Base-by-base conservation (phyloP, 176 grass and related monocot genomes). In the Neostapfia colusana region DNA sequence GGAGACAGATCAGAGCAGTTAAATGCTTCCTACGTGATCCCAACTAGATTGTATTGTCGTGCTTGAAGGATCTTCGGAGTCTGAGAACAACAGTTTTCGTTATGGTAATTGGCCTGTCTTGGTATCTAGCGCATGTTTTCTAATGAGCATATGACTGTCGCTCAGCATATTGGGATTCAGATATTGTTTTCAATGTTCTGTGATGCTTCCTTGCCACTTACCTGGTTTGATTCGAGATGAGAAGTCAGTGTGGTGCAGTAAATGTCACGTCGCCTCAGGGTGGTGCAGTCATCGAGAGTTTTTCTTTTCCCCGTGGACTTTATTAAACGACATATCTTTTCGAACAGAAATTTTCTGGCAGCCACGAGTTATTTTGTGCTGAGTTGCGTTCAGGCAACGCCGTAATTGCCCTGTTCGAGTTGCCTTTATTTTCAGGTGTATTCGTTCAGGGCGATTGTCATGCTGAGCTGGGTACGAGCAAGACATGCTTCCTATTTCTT, bases 1-100 rank as follows among this genome's bases (percentile, higher is more conserved):
- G 0, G 85, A 88, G 70, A 23, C 85, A 18, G 39, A 68, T 54
- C 39, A 77, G 49, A 82, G 63, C 85, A 82, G 74, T 16, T 72
- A 35, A 91, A 82, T 56, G 39, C 45, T 21, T 62, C 8, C 59
- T 31, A 43, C 73, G 55, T 83, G 67, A 55, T 69, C 23, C 4
- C 72, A 56, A 40, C 38, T 31, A 31, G 2, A 63, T 65, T 75
- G 81, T 78, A 84, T 75, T 76, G 12, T 17, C n/a, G 7, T 46
- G 63, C 62, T 80, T 64, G 57, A 81, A 71, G 25, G 15, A 34
- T 74, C 54, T 64, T 20, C 39, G 73, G 27, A 75, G 74, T 71
- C 40, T 0, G 57, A 38, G 68, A 36, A 63, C n/a, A n/a, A n/a
- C 55, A 39, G 50, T 83, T 63, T 79, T 54, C 65, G 4, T 38